Percentiles rank a stretch among this genome's conserved stretches.
These are phyloP conservation scores for Backusella macrospora DNA, from an alignment of 192 early-diverging fungal species.

Conservation along the genomic window DNA sequence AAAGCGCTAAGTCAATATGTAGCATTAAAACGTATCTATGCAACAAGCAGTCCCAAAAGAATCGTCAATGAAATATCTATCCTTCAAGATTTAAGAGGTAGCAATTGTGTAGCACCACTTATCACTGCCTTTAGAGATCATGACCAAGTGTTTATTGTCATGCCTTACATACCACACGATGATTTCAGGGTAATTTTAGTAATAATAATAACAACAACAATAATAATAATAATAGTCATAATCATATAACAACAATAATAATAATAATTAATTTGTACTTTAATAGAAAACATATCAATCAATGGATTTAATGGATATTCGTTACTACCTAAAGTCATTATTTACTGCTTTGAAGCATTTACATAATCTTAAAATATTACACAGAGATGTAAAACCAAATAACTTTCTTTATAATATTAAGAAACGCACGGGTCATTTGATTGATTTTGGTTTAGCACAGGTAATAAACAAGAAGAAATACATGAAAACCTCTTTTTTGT, in stretches of 20 bases:
- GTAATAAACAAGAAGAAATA: too few species aligned
- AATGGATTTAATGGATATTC: slow-evolving; percentile 69
- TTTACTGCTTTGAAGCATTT: slow-evolving; percentile 72
- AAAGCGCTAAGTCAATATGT: slow-evolving; percentile 51
- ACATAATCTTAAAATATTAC: slow-evolving; percentile 75
- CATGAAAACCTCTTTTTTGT: too few species aligned
- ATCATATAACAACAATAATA: too few species aligned
- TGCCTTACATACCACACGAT: slow-evolving; percentile 85
- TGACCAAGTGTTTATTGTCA: slow-evolving; percentile 81
- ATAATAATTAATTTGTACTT: background rate
- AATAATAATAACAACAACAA: too few species aligned
- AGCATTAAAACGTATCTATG: slow-evolving; percentile 88
- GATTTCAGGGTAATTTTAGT: slow-evolving; percentile 68
- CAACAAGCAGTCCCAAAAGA: slow-evolving; percentile 74
- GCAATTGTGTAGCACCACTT: slow-evolving; percentile 73
- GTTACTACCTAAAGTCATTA: slow-evolving; percentile 74
- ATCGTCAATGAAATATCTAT: slow-evolving; percentile 85
- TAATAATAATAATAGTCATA: background rate
- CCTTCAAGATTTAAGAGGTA: slow-evolving; percentile 70
- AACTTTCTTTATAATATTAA: slow-evolving; percentile 88
- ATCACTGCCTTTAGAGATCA: slow-evolving; percentile 77
- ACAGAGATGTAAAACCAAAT: slow-evolving; percentile 92
- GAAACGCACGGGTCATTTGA: slow-evolving; percentile 76
- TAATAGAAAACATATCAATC: slow-evolving; percentile 63
- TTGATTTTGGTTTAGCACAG: slow-evolving; percentile 94